These are phyloP conservation scores for Cytidiella melzeri DNA, from an alignment of 768 basidiomycete species.

Conservation along the genomic window DNA sequence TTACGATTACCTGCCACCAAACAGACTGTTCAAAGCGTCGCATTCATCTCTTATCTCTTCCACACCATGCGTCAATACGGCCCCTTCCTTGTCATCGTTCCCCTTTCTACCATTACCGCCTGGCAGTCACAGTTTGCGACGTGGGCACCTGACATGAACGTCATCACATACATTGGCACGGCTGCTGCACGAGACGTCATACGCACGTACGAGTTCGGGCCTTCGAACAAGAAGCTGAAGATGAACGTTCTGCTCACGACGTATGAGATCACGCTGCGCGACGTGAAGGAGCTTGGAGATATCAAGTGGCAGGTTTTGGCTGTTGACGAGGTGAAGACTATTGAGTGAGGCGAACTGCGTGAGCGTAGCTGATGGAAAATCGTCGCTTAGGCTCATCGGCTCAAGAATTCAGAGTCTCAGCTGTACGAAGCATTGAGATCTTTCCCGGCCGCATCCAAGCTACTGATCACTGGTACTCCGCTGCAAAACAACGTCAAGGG, in stretches of 20 bases:
- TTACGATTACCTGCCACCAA: slow-evolving; percentile 5
- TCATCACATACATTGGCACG: slow-evolving; percentile 94
- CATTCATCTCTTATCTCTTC: slow-evolving; percentile 92
- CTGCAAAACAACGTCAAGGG: slow-evolving; percentile 99
- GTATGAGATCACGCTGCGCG: slow-evolving; percentile 91
- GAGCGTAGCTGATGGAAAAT: slow-evolving; percentile 3
- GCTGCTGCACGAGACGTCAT: slow-evolving; percentile 86
- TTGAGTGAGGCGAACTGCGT: background rate
- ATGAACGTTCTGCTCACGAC: slow-evolving; percentile 98
- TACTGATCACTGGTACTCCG: slow-evolving; percentile 97
- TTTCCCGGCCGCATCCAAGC: slow-evolving; percentile 85
- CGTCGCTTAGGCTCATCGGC: slow-evolving; percentile 72
- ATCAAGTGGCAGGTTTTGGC: slow-evolving; percentile 98
- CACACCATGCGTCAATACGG: slow-evolving; percentile 91
- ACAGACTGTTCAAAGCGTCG: slow-evolving; percentile 92
- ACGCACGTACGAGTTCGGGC: slow-evolving; percentile 86
- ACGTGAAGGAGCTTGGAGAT: slow-evolving; percentile 79
- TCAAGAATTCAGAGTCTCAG: slow-evolving; percentile 98
- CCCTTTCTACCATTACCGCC: slow-evolving; percentile 94
- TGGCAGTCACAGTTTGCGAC: slow-evolving; percentile 94
- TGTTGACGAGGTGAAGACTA: slow-evolving; percentile 78
- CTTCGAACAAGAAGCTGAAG: slow-evolving; percentile 82
- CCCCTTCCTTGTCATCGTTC: slow-evolving; percentile 96
- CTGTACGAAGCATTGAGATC: slow-evolving; percentile 89
- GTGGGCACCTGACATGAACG: slow-evolving; percentile 97